Evolutionary conservation across 352 stramenopile species (phyloP), one percentile per base, ranked within the genome.

Genomic region (Globisporangium parvum): DNA sequence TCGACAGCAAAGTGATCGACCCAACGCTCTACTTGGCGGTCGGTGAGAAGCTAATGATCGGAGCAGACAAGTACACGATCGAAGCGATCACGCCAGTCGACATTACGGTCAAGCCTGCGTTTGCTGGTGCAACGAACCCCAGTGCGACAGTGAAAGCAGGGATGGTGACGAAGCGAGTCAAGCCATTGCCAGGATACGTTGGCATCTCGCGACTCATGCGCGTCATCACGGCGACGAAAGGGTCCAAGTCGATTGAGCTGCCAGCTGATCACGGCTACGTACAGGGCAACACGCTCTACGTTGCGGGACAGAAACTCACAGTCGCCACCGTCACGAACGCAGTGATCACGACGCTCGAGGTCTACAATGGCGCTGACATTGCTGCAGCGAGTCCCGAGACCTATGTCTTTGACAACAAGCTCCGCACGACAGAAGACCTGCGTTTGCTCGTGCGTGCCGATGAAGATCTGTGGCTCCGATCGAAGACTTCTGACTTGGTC

Each of bases 361-460:
- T 51, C 0, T 88, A 85, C 37, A 52, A 33, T 6, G 72, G 75
- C 0, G 60, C 73, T 23, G 63, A 44, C 50, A 60, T 88, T 14
- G 58, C 55, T 0, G 56, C 23, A 6, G 70, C 62, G 15, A 57
- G 17, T 26, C 77, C 77, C 0, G 47, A 61, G 41, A 51, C 77
- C 17, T 81, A 73, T 42, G 41, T 87, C 0, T 88, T 84, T 37
- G 78, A 91, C 50, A 88, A 91, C 35, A 71, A 55, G 40, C 54
- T 91, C 1, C 72, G 69, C 6, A 88, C 83, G 18, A 89, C 80
- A 3, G 73, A 75, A 10, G 70, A 88, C 41, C 42, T 91, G 37
- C 72, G 51, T 0, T 41, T 53, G 0, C 45, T 85, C 0, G 48
- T 92, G 1, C 2, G 48, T 9, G 45, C 54, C 15, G 60, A 51